Conservation (phyloP, 2,329 filamentous ascomycete species). For the Nemania diffusa region DNA sequence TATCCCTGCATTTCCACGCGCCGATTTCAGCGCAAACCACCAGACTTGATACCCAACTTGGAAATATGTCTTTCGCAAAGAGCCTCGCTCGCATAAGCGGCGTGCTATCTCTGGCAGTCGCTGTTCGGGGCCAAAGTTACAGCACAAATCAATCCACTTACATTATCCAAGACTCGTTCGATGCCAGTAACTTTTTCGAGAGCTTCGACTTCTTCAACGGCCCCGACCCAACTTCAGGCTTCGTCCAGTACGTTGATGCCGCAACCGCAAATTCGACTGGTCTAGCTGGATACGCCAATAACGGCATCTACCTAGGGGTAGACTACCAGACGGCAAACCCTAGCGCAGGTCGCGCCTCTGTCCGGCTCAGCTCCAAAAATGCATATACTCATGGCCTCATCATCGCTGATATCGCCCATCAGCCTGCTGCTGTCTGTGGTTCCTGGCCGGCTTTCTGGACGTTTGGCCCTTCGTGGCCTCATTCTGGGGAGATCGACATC, state of each 20-base stretch:
- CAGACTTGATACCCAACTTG: constrained; percentile 16
- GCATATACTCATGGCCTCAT: constrained; percentile 76
- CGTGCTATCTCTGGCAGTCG: constrained; percentile 39
- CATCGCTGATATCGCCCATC: constrained; percentile 78
- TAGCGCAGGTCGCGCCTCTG: constrained; percentile 71
- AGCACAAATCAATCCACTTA: constrained; percentile 58
- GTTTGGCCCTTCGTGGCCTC: constrained; percentile 76
- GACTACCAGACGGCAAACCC: constrained; percentile 69
- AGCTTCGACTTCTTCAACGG: constrained; percentile 66
- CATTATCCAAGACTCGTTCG: constrained; percentile 59
- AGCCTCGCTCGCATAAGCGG: constrained; percentile 42
- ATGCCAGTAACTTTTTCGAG: constrained; percentile 65
- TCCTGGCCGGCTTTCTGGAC: constrained; percentile 81
- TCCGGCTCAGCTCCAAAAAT: constrained; percentile 74
- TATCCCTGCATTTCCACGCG: constrained; percentile 16
- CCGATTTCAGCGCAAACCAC: constrained; percentile 1
- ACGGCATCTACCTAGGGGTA: constrained; percentile 74
- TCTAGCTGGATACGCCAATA: constrained; percentile 67
- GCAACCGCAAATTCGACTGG: constrained; percentile 65
- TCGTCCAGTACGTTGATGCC: constrained; percentile 74
- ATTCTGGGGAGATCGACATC: constrained; percentile 79
- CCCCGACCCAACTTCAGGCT: constrained; percentile 78
- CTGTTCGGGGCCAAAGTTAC: constrained; percentile 51
- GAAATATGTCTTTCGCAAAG: constrained; percentile 41
- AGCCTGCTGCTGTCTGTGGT: constrained; percentile 77